Evolutionary conservation across 345 rosid genomes (phyloP).

Genomic region (Raphanus sativus): DNA sequence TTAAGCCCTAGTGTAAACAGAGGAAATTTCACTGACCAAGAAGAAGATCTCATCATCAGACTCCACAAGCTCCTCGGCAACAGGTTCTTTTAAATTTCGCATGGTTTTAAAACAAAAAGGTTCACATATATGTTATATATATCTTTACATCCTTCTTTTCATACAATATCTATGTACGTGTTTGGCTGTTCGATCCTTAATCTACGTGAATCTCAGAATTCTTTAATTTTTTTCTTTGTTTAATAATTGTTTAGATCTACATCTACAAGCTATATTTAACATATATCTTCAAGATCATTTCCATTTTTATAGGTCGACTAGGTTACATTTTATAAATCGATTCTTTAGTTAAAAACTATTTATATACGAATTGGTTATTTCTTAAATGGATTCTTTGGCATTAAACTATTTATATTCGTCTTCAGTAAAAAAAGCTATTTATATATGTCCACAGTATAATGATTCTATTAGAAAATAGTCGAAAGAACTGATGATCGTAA

Average conservation of each 20-base stretch:
- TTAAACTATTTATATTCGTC: no score
- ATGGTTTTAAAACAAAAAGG: not conserved
- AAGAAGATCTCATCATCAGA: conserved; percentile 62
- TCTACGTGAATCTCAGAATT: conserved; percentile 13
- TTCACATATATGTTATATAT: not conserved
- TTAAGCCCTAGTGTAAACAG: conserved; percentile 51
- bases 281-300: not conserved
- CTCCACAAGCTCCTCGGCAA: conserved; percentile 69
- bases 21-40: conserved; percentile 52
- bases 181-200: not conserved
- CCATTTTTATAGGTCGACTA: not conserved
- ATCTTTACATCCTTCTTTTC: not conserved
- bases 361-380: no score
- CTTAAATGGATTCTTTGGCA: no score
- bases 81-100: conserved; percentile 39
- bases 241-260: not conserved
- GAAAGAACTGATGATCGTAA: not conserved
- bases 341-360: not conserved
- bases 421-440: not conserved
- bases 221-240: not conserved
- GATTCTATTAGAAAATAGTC: not conserved
- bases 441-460: not conserved
- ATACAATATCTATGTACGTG: not conserved
- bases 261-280: not conserved
- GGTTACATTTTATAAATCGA: not conserved